Conservation (phyloP, 2,329 filamentous ascomycete genomes). For the Lasiodiplodia hormozganensis region DNA sequence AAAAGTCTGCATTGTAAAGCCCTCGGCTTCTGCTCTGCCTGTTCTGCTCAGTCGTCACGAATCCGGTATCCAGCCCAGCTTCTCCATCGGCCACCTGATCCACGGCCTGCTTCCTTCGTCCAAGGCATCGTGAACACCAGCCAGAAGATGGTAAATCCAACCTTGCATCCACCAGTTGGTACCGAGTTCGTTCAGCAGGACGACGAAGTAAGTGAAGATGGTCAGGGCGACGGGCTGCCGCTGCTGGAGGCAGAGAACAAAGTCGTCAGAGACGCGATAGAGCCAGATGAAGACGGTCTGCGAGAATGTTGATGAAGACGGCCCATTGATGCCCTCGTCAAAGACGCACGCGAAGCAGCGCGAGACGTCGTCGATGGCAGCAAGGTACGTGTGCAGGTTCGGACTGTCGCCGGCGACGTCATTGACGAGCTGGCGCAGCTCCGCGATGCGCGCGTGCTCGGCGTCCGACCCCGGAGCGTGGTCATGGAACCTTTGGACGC, state of each 20-base stretch:
- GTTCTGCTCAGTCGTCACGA: background rate
- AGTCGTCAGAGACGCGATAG: slow-evolving; percentile 19
- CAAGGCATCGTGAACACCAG: slow-evolving; percentile 11
- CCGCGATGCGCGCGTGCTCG: slow-evolving; percentile 3
- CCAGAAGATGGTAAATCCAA: slow-evolving; percentile 22
- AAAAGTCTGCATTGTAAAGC: background rate
- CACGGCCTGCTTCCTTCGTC: slow-evolving; percentile 17
- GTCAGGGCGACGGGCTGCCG: slow-evolving; percentile 15
- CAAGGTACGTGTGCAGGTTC: slow-evolving; percentile 9
- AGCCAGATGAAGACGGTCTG: slow-evolving; percentile 24
- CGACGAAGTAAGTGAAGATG: slow-evolving; percentile 24
- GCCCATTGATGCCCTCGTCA: background rate
- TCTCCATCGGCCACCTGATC: slow-evolving; percentile 24
- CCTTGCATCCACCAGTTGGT: slow-evolving; percentile 19
- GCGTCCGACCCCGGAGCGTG: background rate
- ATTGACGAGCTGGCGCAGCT: background rate
- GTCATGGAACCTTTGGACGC: background rate
- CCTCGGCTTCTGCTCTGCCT: background rate
- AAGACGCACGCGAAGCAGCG: slow-evolving; percentile 15
- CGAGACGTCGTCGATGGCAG: slow-evolving; percentile 6
- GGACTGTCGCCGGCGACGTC: slow-evolving; percentile 7
- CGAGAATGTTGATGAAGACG: background rate
- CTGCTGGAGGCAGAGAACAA: slow-evolving; percentile 15
- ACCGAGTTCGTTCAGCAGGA: slow-evolving; percentile 15
- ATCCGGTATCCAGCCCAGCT: slow-evolving; percentile 23